Evolutionary conservation across 345 rosid species (phyloP).

Genomic region (Eucalyptus curtisii): DNA sequence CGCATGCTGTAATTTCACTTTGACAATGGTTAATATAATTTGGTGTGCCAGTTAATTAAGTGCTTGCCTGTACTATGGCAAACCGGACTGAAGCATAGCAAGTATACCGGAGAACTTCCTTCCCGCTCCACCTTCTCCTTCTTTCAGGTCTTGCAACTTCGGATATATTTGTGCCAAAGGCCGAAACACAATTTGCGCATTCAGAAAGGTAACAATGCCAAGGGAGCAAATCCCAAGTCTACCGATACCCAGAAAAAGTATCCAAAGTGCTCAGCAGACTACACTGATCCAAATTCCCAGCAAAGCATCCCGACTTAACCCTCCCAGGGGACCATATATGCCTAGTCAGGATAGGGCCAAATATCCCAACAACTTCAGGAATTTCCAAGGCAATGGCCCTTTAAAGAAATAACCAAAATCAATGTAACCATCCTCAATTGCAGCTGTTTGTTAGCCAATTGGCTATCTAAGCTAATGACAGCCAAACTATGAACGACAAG

Average conservation of each 20-base stretch:
- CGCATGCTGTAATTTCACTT: background rate
- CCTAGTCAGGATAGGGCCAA: constrained; percentile 88
- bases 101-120: background rate
- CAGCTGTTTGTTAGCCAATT: constrained; percentile 28
- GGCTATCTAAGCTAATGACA: background rate
- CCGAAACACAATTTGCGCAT: constrained; percentile 26
- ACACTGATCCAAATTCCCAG: constrained; percentile 81
- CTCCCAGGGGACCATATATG: constrained; percentile 81
- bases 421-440: constrained; percentile 95
- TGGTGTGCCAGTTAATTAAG: background rate
- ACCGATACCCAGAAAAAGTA: constrained; percentile 93
- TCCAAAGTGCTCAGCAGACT: constrained; percentile 82
- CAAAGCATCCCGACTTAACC: constrained; percentile 82
- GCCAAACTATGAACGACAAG: background rate
- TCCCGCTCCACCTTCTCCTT: background rate
- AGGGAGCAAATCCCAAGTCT: constrained; percentile 90
- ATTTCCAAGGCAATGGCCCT: constrained; percentile 85
- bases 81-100: background rate
- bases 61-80: background rate
- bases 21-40: background rate
- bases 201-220: constrained; percentile 89
- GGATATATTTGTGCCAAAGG: background rate
- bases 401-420: constrained; percentile 93
- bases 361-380: constrained; percentile 71
- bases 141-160: background rate